A percentile compares a stretch with the other conserved stretches of the same genome.
phyloP scores from a whole-genome alignment of 164 flowering plant species.

The Taxillus chinensis region DNA sequence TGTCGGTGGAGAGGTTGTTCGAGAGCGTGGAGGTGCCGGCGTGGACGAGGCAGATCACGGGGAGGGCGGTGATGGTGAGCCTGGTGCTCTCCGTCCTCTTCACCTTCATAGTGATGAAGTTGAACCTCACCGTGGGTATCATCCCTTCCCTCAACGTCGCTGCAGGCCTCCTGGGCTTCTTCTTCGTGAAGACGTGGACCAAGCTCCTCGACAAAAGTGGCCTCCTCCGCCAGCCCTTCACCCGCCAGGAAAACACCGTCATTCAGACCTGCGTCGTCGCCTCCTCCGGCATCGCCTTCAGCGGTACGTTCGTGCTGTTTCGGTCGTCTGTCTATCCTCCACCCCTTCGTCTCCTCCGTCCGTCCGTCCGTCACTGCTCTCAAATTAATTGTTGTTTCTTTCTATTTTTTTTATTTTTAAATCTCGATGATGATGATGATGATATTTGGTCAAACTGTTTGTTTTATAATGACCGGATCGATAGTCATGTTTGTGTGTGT shows the following conservation, averaged over 20 bases:
- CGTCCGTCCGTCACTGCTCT: too few relatives aligned
- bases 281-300: constrained; percentile 7
- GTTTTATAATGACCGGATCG: too few relatives aligned
- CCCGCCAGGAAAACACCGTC: constrained; percentile 7
- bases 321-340: neutral
- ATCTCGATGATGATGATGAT: too few relatives aligned
- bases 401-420: too few relatives aligned
- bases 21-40: constrained; percentile 1
- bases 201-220: constrained; percentile 1
- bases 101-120: constrained; percentile 6
- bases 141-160: constrained; percentile 7
- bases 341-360: neutral
- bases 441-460: too few relatives aligned
- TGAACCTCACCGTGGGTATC: constrained; percentile 5
- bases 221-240: neutral
- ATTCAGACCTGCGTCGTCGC: constrained; percentile 7
- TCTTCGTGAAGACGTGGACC: constrained; percentile 2
- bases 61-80: constrained; percentile 2
- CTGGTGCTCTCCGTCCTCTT: neutral
- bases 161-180: constrained; percentile 2
- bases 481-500: too few relatives aligned
- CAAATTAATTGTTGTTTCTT: too few relatives aligned
- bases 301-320: neutral
- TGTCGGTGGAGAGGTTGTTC: constrained; percentile 4
- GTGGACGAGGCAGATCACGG: constrained; percentile 2